These are phyloP conservation scores for Apiospora marii DNA, from an alignment of 2,329 filamentous ascomycete genomes.

Conservation along the genomic window DNA sequence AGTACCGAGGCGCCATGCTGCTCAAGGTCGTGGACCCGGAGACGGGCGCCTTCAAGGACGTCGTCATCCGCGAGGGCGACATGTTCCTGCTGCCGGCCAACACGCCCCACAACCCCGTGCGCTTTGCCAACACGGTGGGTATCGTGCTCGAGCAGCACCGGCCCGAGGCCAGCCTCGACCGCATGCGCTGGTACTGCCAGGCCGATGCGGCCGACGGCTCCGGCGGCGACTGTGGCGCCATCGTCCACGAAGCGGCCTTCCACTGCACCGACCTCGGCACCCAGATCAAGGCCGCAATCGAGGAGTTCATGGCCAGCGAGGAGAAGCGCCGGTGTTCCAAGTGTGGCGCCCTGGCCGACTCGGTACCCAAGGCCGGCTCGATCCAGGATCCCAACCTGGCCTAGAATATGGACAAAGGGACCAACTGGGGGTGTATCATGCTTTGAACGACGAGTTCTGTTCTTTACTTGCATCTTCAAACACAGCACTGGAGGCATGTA, in stretches of 20 bases:
- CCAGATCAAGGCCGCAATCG: slow-evolving; percentile 92
- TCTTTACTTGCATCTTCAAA: not conserved
- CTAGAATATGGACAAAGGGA: slow-evolving; percentile 33
- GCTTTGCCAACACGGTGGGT: slow-evolving; percentile 93
- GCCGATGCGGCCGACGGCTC: slow-evolving; percentile 41
- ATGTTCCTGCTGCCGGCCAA: slow-evolving; percentile 94
- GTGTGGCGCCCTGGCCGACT: slow-evolving; percentile 80
- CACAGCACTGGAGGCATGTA: not conserved
- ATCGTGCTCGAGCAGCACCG: slow-evolving; percentile 89
- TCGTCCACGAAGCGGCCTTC: slow-evolving; percentile 88
- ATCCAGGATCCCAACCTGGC: slow-evolving; percentile 67
- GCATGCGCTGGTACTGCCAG: slow-evolving; percentile 89
- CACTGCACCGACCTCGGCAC: slow-evolving; percentile 90
- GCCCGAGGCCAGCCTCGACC: slow-evolving; percentile 74
- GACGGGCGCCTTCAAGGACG: slow-evolving; percentile 74
- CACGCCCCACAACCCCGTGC: slow-evolving; percentile 94
- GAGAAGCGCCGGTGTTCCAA: slow-evolving; percentile 76
- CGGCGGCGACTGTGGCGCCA: slow-evolving; percentile 60
- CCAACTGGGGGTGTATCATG: not conserved
- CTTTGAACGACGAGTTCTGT: not conserved
- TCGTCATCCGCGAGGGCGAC: slow-evolving; percentile 90
- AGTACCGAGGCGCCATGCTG: slow-evolving; percentile 91
- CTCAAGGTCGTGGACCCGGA: slow-evolving; percentile 82
- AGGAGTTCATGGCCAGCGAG: slow-evolving; percentile 73
- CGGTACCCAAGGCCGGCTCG: slow-evolving; percentile 67